phyloP scores from a whole-genome alignment of 805 yeast species.

The Saccharomycopsis capsularis region DNA sequence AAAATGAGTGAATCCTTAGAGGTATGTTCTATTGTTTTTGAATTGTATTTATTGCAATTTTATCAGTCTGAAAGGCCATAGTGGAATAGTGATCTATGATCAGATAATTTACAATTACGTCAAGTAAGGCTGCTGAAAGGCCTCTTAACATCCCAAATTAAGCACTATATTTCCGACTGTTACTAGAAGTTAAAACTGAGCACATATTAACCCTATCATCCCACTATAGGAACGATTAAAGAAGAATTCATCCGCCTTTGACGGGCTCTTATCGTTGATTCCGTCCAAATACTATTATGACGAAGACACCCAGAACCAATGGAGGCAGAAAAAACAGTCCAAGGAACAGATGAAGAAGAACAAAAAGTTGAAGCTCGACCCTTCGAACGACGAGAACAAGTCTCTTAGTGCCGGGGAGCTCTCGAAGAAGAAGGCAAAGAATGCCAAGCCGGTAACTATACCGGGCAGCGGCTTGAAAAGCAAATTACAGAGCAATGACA shows the following conservation, averaged over 20 bases:
- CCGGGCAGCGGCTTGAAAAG: slow-evolving; percentile 31
- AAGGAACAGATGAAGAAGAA: slow-evolving; percentile 55
- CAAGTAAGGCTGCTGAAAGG: too few species aligned
- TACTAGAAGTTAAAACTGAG: too few species aligned
- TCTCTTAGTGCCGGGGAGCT: slow-evolving; percentile 49
- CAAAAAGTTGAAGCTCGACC: slow-evolving; percentile 71
- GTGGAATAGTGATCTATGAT: background rate
- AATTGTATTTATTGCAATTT: background rate
- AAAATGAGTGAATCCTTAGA: slow-evolving; percentile 53
- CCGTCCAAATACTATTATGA: slow-evolving; percentile 94
- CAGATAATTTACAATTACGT: background rate
- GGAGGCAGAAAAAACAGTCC: slow-evolving; percentile 77
- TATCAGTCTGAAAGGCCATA: background rate
- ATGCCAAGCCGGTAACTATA: slow-evolving; percentile 41
- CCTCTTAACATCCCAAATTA: too few species aligned
- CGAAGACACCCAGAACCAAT: slow-evolving; percentile 81
- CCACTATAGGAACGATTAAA: slow-evolving; percentile 65
- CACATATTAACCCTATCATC: too few species aligned
- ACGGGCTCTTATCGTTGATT: slow-evolving; percentile 80
- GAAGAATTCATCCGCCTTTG: slow-evolving; percentile 75
- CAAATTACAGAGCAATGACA: slow-evolving; percentile 2
- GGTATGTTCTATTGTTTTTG: slow-evolving; percentile 38
- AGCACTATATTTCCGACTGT: too few species aligned
- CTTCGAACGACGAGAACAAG: slow-evolving; percentile 42
- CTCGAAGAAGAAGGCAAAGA: slow-evolving; percentile 44